Percentiles rank a stretch among this genome's conserved stretches.
Evolutionary conservation across 2,329 filamentous ascomycete genomes (phyloP).

Genomic region (Hypoxylon sp.): DNA sequence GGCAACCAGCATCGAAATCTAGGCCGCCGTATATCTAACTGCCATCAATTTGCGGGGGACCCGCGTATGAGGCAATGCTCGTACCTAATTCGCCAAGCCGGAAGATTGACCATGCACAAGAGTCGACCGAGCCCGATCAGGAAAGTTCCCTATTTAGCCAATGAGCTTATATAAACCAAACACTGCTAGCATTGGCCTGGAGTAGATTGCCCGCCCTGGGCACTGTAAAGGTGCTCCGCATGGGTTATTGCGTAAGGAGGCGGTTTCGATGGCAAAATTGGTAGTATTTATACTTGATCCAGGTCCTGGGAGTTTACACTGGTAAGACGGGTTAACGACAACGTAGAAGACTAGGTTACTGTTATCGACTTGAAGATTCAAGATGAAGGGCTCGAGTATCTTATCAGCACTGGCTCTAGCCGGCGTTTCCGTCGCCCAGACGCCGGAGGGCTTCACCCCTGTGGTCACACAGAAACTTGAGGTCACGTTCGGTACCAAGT

Average conservation of each 20-base stretch:
- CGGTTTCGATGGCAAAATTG: slow-evolving; percentile 4
- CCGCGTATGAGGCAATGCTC: slow-evolving; percentile 30
- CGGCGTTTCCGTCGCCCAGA: slow-evolving; percentile 46
- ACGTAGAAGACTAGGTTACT: slow-evolving; percentile 3
- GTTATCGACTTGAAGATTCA: slow-evolving; percentile 17
- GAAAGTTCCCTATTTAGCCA: slow-evolving; percentile 46
- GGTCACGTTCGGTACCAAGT: slow-evolving; percentile 51
- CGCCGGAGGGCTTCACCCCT: slow-evolving; percentile 50
- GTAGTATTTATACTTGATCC: slow-evolving; percentile 34
- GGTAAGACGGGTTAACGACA: background rate
- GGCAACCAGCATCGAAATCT: slow-evolving; percentile 27
- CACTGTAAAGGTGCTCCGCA: slow-evolving; percentile 33
- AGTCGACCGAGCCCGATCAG: slow-evolving; percentile 41
- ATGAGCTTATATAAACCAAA: slow-evolving; percentile 38
- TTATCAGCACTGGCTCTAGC: slow-evolving; percentile 44
- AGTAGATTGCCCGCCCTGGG: slow-evolving; percentile 32
- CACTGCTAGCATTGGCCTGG: slow-evolving; percentile 22
- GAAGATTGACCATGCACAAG: slow-evolving; percentile 37
- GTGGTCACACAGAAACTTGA: slow-evolving; percentile 49
- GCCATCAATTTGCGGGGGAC: slow-evolving; percentile 42
- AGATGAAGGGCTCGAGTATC: slow-evolving; percentile 48
- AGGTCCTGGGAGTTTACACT: slow-evolving; percentile 10
- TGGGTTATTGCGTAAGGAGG: slow-evolving; percentile 30
- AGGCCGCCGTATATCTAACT: slow-evolving; percentile 25
- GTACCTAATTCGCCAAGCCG: slow-evolving; percentile 46